Evolutionary conservation across 768 basidiomycete genomes (phyloP).

Genomic region (Mycena leptocephala): DNA sequence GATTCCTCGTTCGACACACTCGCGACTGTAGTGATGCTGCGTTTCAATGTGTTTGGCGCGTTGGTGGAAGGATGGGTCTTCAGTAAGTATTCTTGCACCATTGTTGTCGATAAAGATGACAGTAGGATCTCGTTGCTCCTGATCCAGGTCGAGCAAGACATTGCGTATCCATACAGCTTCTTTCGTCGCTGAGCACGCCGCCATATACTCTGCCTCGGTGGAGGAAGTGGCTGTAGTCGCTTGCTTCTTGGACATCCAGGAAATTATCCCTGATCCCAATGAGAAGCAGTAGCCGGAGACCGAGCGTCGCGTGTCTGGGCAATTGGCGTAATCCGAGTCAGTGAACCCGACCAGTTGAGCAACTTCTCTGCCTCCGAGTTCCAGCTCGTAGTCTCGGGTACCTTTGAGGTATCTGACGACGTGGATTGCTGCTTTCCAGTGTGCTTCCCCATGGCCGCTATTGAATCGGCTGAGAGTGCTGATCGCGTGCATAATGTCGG

Average conservation of each 20-base stretch:
- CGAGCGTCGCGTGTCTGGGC: background rate
- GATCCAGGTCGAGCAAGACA: background rate
- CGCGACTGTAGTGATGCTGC: slow-evolving; percentile 24
- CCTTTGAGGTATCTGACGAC: slow-evolving; percentile 56
- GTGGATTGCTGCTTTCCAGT: slow-evolving; percentile 57
- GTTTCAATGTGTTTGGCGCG: slow-evolving; percentile 24
- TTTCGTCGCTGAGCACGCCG: background rate
- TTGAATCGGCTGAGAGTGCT: slow-evolving; percentile 34
- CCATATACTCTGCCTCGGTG: slow-evolving; percentile 10
- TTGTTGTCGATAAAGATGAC: slow-evolving; percentile 6
- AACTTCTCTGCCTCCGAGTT: background rate
- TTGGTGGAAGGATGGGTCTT: slow-evolving; percentile 9
- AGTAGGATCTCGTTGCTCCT: background rate
- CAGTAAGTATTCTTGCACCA: background rate
- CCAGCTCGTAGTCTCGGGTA: slow-evolving; percentile 37
- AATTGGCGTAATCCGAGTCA: background rate
- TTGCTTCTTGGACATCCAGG: slow-evolving; percentile 15
- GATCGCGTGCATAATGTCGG: slow-evolving; percentile 8
- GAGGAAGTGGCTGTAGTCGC: background rate
- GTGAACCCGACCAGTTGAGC: background rate
- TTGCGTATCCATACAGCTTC: slow-evolving; percentile 2
- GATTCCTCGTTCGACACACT: slow-evolving; percentile 4
- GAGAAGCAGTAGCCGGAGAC: background rate
- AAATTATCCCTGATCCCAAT: background rate
- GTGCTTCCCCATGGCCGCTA: slow-evolving; percentile 44